Conservation (phyloP, 2,329 filamentous ascomycete species). For the Periconia macrospinosa region DNA sequence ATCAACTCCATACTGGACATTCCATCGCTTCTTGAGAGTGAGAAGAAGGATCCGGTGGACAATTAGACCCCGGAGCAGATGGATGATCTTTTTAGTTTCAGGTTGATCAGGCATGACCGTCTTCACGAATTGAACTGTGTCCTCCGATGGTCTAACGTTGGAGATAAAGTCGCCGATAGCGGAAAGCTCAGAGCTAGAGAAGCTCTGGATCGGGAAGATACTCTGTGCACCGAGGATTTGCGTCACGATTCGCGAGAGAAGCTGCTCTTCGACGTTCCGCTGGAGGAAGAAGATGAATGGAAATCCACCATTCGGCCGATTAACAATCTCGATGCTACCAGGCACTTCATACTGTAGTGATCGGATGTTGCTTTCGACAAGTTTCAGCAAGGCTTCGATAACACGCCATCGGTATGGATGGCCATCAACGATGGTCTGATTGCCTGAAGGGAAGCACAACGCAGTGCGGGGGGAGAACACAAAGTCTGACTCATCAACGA, state of each 20-base stretch:
- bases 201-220: constrained; percentile 30
- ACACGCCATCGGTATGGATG: constrained; percentile 45
- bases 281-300: constrained; percentile 62
- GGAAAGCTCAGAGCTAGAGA: constrained; percentile 23
- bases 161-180: constrained; percentile 41
- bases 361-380: constrained; percentile 28
- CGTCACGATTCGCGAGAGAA: constrained; percentile 36
- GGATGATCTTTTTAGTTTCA: constrained; percentile 23
- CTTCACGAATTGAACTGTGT: too few relatives aligned
- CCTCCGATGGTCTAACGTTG: neutral
- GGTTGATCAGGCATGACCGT: constrained; percentile 8
- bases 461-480: constrained; percentile 48
- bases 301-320: constrained; percentile 44
- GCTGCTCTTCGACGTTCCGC: constrained; percentile 33
- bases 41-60: constrained; percentile 62
- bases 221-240: constrained; percentile 30
- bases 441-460: constrained; percentile 49
- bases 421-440: constrained; percentile 44
- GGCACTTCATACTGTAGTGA: constrained; percentile 45
- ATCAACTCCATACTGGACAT: constrained; percentile 61
- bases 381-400: constrained; percentile 38
- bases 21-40: constrained; percentile 65
- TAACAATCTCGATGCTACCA: constrained; percentile 54
- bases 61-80: constrained; percentile 64
- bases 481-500: constrained; percentile 64